Percentiles rank a stretch among this genome's conserved stretches.
phyloP scores from a whole-genome alignment of 768 basidiomycete species.

The Rhizopogon sp. region DNA sequence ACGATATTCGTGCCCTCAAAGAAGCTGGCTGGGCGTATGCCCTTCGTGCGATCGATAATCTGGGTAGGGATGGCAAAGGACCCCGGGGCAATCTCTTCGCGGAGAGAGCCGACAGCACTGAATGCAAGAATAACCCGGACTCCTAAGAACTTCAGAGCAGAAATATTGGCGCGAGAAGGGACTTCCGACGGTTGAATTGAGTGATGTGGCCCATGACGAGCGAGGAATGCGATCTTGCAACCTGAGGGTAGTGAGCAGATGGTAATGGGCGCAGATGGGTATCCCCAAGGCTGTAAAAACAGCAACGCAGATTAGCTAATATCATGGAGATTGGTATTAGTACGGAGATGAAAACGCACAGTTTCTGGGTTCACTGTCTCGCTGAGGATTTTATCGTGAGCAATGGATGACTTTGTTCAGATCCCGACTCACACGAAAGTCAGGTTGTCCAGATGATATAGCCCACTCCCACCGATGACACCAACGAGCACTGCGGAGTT shows the following conservation, averaged over 20 bases:
- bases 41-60: constrained; percentile 96
- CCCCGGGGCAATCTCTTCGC: constrained; percentile 90
- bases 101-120: constrained; percentile 90
- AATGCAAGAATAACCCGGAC: constrained; percentile 89
- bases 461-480: constrained; percentile 87
- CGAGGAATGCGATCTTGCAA: constrained; percentile 78
- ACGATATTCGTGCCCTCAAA: constrained; percentile 82
- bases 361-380: constrained; percentile 78
- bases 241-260: constrained; percentile 86
- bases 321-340: background rate
- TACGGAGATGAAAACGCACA: constrained; percentile 37
- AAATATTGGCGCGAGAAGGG: constrained; percentile 88
- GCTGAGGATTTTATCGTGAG: constrained; percentile 32
- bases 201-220: constrained; percentile 86
- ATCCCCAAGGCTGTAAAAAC: constrained; percentile 78
- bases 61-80: constrained; percentile 85
- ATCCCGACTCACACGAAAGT: constrained; percentile 65
- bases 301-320: background rate
- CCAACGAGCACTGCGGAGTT: constrained; percentile 63
- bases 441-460: constrained; percentile 91
- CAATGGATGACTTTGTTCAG: background rate
- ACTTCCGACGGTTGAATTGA: constrained; percentile 74
- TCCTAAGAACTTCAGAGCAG: constrained; percentile 89
- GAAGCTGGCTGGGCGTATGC: constrained; percentile 82
- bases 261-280: constrained; percentile 87